Evolutionary conservation across 176 grass and related monocot genomes (phyloP), one percentile per base, ranked within the genome.

Genomic region (Eragrostis nindensis): DNA sequence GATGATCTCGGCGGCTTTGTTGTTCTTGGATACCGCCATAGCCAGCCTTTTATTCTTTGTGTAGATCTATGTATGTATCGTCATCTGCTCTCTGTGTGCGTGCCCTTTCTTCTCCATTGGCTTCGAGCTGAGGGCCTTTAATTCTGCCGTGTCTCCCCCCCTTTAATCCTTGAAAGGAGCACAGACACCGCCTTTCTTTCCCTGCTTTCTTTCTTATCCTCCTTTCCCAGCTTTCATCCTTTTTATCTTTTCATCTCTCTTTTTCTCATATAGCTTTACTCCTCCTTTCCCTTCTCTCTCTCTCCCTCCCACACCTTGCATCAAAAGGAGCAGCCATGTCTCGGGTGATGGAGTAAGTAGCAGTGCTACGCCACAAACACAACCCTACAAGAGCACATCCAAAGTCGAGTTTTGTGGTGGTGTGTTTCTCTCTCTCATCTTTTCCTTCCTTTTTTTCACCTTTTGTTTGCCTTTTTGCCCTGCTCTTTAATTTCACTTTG

Each of bases 91-190:
- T 80, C 88, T 55, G 38, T 76, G 53, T 70, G 77, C 68, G 59
- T 88, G 85, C 80, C 82, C 60, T 87, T 80, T 83, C 80, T 84
- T 93, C 87, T 87, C 85, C 91, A 68, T 87, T 89, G 90, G 88
- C 88, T 77, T 89, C 68, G 83, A 85, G 82, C 79, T 83, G 78
- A 82, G 83, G 72, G 71, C 68, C 78, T 89, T 97, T 84, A 97
- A 90, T 97, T 83, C 90, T 86, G 65, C 89, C 76, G 77, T 87
- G 89, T 55, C 73, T 53, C 54, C 67, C 75, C 75, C 78, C 87
- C 84, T 93, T 97, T 93, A 93, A 91, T 89, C 86, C 91, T 93
- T 89, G 91, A 97, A 97, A 97, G 94, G 91, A 93, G 88, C 88
- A 89, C 87, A 83, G 68, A 57, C 74, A 85, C 83, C 80, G 76